These are phyloP conservation scores for Angomonas deanei DNA, from an alignment of 208 protist genomes.

Conservation along the genomic window DNA sequence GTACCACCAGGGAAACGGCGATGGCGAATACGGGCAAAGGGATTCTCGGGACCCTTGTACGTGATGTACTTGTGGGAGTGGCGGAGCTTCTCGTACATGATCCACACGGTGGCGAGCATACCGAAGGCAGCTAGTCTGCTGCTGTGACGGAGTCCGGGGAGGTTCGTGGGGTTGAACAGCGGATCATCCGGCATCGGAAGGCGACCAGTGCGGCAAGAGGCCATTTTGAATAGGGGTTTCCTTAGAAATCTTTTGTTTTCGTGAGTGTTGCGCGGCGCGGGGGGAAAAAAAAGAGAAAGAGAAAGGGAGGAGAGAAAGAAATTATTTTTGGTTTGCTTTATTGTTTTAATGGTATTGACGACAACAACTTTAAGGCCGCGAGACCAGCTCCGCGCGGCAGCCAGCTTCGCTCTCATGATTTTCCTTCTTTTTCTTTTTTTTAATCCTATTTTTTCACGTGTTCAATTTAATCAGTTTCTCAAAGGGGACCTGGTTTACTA, in stretches of 20 bases:
- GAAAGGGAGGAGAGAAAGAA: constrained; percentile 6
- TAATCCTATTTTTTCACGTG: no score
- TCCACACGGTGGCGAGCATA: constrained; percentile 62
- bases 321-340: not conserved
- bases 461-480: no score
- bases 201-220: constrained; percentile 72
- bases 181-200: constrained; percentile 82
- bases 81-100: constrained; percentile 76
- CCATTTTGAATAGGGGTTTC: constrained; percentile 18
- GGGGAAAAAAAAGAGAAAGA: constrained; percentile 2
- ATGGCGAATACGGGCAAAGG: constrained; percentile 73
- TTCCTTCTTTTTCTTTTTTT: no score
- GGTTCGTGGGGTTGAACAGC: constrained; percentile 44
- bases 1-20: constrained; percentile 70
- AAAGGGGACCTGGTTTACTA: no score
- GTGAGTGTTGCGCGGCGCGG: no score
- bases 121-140: constrained; percentile 52
- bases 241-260: not conserved
- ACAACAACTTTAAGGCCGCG: no score
- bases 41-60: constrained; percentile 81
- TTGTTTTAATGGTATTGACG: not conserved
- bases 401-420: no score
- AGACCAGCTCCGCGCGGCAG: no score
- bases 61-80: constrained; percentile 78
- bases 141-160: constrained; percentile 55